phyloP scores from a whole-genome alignment of 192 early-diverging fungal species.

The Coemansia sp. region DNA sequence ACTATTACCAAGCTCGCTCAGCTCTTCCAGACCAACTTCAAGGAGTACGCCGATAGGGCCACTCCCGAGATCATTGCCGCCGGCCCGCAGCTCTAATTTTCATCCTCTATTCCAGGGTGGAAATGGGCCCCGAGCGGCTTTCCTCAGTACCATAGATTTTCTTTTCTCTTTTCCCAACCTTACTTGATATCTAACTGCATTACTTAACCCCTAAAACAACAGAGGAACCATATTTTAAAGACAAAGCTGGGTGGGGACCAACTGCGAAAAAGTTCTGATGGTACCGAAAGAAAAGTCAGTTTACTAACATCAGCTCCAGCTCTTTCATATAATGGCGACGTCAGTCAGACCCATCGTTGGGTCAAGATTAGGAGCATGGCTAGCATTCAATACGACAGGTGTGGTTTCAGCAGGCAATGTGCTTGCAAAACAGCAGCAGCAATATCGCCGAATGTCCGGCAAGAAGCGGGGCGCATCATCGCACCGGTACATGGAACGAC shows the following conservation, averaged over 20 bases:
- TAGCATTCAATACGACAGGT: not conserved
- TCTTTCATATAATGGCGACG: too few relatives aligned
- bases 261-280: too few relatives aligned
- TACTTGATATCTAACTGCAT: not conserved
- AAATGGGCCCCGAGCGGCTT: not conserved
- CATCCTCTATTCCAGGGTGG: too few relatives aligned
- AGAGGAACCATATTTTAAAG: too few relatives aligned
- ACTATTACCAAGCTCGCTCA: too few relatives aligned
- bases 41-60: constrained; percentile 76
- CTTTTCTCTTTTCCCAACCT: not conserved
- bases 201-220: too few relatives aligned
- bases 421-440: not conserved
- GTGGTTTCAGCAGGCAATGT: not conserved
- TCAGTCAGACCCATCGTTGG: too few relatives aligned
- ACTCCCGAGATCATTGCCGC: constrained; percentile 71
- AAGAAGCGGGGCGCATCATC: constrained; percentile 53
- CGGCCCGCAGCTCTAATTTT: constrained; percentile 60
- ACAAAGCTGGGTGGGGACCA: too few relatives aligned
- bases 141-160: constrained; percentile 3
- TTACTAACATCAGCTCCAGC: too few relatives aligned
- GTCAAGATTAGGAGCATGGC: too few relatives aligned
- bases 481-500: constrained; percentile 65
- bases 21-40: constrained; percentile 91
- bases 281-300: too few relatives aligned
- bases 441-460: constrained; percentile 16